Evolutionary conservation across 306 rosid genomes (phyloP).

Genomic region (Albizia julibrissin): DNA sequence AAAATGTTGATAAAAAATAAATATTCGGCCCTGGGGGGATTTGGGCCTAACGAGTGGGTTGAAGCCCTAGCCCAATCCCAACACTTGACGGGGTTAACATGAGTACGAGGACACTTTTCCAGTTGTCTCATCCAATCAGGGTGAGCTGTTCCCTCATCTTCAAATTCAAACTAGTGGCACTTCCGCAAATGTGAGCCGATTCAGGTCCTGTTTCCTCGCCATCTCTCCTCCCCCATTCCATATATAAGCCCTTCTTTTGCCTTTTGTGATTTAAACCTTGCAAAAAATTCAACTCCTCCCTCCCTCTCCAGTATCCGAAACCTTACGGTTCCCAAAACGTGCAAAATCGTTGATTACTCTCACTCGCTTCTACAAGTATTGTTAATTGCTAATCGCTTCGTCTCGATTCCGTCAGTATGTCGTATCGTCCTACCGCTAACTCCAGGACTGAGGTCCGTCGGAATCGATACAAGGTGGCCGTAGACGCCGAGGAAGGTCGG

Average conservation of each 20-base stretch:
- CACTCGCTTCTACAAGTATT: not conserved
- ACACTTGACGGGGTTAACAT: not conserved
- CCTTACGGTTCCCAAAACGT: conserved; percentile 37
- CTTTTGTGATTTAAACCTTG: not conserved
- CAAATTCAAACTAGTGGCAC: conserved; percentile 59
- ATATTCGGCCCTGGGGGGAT: not conserved
- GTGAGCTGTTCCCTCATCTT: conserved; percentile 48
- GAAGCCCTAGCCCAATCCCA: not conserved
- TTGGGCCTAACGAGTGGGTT: not conserved
- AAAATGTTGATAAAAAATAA: no score
- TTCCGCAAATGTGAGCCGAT: conserved; percentile 48
- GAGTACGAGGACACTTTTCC: not conserved
- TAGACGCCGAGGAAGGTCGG: conserved; percentile 98
- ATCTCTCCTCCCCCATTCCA: not conserved
- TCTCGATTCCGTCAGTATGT: conserved; percentile 53
- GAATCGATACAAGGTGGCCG: conserved; percentile 95
- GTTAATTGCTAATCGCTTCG: not conserved
- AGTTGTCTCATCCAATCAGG: conserved; percentile 30
- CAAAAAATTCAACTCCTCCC: conserved; percentile 31
- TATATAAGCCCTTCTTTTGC: conserved; percentile 26
- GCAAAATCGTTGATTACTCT: not conserved
- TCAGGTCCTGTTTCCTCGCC: conserved; percentile 37
- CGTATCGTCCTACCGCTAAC: conserved; percentile 75
- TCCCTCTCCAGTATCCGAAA: not conserved
- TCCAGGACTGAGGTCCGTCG: conserved; percentile 92